A percentile compares a stretch with the other conserved stretches of the same genome.
These are phyloP conservation scores for Aspergillus pseudonomiae DNA, from an alignment of 2,329 filamentous ascomycete genomes.

Conservation along the genomic window DNA sequence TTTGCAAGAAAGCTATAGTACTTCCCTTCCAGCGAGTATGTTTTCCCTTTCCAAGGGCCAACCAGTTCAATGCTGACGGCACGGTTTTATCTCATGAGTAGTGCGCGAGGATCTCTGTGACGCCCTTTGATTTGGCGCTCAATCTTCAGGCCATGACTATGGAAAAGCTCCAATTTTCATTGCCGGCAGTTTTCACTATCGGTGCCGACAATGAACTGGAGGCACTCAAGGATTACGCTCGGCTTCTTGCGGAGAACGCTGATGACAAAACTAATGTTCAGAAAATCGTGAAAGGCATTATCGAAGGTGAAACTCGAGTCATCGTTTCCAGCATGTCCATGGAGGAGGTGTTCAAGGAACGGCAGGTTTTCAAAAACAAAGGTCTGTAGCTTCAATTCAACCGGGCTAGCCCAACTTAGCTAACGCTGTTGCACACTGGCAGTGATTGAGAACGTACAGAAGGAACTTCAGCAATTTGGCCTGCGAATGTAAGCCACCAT, in stretches of 20 bases:
- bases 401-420: background rate
- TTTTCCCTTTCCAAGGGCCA: background rate
- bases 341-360: constrained; percentile 83
- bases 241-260: constrained; percentile 69
- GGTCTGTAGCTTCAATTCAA: constrained; percentile 40
- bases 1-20: constrained; percentile 76
- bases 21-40: constrained; percentile 67
- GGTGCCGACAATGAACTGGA: constrained; percentile 74
- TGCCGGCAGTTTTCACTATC: constrained; percentile 84
- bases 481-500: constrained; percentile 62
- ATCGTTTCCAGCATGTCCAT: constrained; percentile 89
- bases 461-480: constrained; percentile 79
- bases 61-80: background rate
- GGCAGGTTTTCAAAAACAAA: constrained; percentile 75
- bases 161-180: constrained; percentile 80
- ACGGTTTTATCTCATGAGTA: constrained; percentile 9
- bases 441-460: constrained; percentile 74
- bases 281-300: constrained; percentile 86
- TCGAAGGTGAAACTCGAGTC: constrained; percentile 83
- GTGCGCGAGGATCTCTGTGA: constrained; percentile 44
- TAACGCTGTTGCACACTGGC: background rate
- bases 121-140: constrained; percentile 75
- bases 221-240: constrained; percentile 78
- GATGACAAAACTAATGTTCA: constrained; percentile 69
- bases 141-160: constrained; percentile 84